Evolutionary conservation across 164 flowering plant species (phyloP).

Genomic region (Taxillus chinensis): DNA sequence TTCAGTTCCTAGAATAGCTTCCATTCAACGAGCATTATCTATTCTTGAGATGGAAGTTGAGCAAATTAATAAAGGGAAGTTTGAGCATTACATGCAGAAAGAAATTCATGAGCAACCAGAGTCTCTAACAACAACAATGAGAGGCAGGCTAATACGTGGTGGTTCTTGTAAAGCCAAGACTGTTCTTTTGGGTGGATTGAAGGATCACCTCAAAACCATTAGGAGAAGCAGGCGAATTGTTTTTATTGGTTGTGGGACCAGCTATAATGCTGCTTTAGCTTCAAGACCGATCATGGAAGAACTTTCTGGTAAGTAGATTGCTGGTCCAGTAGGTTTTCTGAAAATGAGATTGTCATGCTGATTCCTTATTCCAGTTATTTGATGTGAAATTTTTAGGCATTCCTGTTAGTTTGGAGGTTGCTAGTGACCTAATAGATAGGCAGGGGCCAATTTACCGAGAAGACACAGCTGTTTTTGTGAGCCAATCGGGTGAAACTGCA

Average conservation of each 20-base stretch:
- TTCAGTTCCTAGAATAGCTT: conserved; percentile 55
- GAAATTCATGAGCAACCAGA: conserved; percentile 98
- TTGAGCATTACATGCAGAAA: conserved; percentile 95
- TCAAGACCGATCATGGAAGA: conserved; percentile 87
- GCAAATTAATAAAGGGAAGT: conserved; percentile 91
- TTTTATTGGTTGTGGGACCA: conserved; percentile 97
- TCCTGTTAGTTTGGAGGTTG: conserved; percentile 94
- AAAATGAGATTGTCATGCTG: not conserved
- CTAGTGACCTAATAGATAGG: conserved; percentile 91
- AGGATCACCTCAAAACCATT: conserved; percentile 91
- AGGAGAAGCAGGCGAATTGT: conserved; percentile 88
- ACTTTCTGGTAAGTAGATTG: conserved; percentile 44
- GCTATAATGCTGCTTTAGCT: conserved; percentile 97
- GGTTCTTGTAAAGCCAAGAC: conserved; percentile 72
- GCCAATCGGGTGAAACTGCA: conserved; percentile 99
- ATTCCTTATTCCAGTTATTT: not conserved
- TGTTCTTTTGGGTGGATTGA: conserved; percentile 89
- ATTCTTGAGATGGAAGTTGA: conserved; percentile 96
- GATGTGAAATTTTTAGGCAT: conserved; percentile 32
- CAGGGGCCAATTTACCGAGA: conserved; percentile 95
- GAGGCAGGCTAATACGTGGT: conserved; percentile 88
- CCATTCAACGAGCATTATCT: conserved; percentile 90
- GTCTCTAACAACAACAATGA: conserved; percentile 88
- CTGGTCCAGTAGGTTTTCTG: not conserved
- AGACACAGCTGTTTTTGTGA: conserved; percentile 95